Evolutionary conservation across 78 protist genomes (phyloP), one percentile per base, ranked within the genome.

Genomic region (slime mould (Dictyostelium discoideum)): DNA sequence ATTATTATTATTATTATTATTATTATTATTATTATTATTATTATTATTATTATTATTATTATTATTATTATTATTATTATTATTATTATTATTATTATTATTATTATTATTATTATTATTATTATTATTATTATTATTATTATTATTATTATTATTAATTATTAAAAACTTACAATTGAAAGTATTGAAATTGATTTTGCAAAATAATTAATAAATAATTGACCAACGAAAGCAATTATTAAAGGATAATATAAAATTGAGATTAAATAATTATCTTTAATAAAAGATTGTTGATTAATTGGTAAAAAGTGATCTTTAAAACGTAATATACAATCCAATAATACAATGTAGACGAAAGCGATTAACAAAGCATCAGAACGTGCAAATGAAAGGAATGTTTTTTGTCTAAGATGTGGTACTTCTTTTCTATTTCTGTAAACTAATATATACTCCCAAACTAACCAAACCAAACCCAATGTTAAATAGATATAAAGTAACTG

Each of bases 161-260:
- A 78, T 57, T 22, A 4, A 32, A 5, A 5, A 37, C 85, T 50
- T 87, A 89, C 94, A 72, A 89, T 63, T 8, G 69, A 57, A 13
- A 81, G 22, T 32, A 89, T 42, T 60, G 86, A 78, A 13, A 90
- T 44, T 32, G 83, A 39, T 37, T 81, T 67, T 29, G 88, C 72
- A 50, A 90, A 48, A 39, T 40, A 20, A 20, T 26, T 73, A 39
- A 83, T 67, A 3, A 54, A 67, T 11, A 48, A 46, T 90, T 90
- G 87, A 54, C 84, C 88, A 32, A 82, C 18, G 0, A 90, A 44
- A 0, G 95, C 83, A 5, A 90, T 16, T 1, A 82, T 18, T 22
- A 90, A 37, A 46, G 95, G 95, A 69, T 46, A 20, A 32, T 90
- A 90, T 54, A 90, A 37, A 3, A 44, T n/a, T 3, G 16, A 6